These are phyloP conservation scores for Cutaneotrichosporon sp. DNA, from an alignment of 1,284 basidiomycete genomes.

Conservation along the genomic window DNA sequence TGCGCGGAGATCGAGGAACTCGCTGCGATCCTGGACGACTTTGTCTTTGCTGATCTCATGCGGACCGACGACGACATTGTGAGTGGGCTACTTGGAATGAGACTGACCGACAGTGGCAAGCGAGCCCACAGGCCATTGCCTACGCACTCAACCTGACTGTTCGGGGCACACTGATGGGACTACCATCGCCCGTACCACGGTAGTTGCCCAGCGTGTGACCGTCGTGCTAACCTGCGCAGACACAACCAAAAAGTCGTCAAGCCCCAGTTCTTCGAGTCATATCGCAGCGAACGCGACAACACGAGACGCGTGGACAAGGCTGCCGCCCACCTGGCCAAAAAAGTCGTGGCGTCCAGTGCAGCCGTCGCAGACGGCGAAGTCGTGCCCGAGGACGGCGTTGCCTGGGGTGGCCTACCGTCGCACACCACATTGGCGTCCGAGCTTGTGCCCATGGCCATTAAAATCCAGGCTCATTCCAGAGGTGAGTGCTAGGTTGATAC, in stretches of 20 bases:
- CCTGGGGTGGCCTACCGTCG: conserved; percentile 34
- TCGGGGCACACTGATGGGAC: conserved; percentile 68
- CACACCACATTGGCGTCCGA: conserved; percentile 35
- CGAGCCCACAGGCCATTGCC: conserved; percentile 59
- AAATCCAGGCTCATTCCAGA: conserved; percentile 30
- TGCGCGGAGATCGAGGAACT: conserved; percentile 73
- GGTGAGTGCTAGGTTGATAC: background rate
- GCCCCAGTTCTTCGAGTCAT: conserved; percentile 51
- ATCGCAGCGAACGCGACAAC: conserved; percentile 40
- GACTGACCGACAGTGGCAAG: conserved; percentile 57
- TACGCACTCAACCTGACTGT: conserved; percentile 78
- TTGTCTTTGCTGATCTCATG: conserved; percentile 75
- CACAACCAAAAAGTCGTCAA: conserved; percentile 64
- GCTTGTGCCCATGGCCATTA: conserved; percentile 44
- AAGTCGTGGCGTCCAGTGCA: conserved; percentile 11
- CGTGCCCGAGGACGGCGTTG: conserved; percentile 12
- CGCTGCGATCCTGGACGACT: conserved; percentile 63
- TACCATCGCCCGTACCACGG: conserved; percentile 78
- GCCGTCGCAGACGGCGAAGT: conserved; percentile 16
- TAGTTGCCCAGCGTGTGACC: conserved; percentile 33
- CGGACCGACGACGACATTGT: conserved; percentile 64
- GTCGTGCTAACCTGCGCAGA: conserved; percentile 16
- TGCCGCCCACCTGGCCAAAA: conserved; percentile 31
- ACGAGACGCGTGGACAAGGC: conserved; percentile 38
- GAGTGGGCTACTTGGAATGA: conserved; percentile 31